Conservation (phyloP, 305 asterid genomes). For the Lippia alba region DNA sequence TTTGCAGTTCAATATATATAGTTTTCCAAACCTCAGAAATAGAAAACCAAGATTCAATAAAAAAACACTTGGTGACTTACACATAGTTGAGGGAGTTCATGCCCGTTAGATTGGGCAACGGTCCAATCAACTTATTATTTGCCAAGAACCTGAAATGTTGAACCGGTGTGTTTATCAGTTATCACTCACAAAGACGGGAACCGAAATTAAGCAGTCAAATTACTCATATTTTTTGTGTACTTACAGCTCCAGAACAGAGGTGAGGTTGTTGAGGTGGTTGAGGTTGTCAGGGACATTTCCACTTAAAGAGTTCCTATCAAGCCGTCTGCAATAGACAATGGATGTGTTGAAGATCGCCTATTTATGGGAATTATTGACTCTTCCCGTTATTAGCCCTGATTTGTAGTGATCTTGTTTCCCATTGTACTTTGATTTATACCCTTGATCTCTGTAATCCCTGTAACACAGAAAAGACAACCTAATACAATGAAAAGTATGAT, state of each 20-base stretch:
- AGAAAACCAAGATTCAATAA: background rate
- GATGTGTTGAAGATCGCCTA: too few relatives aligned
- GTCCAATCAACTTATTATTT: constrained; percentile 67
- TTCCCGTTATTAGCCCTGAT: too few relatives aligned
- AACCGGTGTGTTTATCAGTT: background rate
- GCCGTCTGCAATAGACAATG: constrained; percentile 59
- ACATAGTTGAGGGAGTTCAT: constrained; percentile 56
- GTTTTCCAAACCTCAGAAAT: background rate
- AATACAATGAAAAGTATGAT: too few relatives aligned
- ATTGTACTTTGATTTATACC: too few relatives aligned
- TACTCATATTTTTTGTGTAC: constrained; percentile 31
- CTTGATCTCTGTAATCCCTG: too few relatives aligned
- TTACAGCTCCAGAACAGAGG: constrained; percentile 66
- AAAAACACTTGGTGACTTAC: constrained; percentile 36
- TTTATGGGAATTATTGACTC: too few relatives aligned
- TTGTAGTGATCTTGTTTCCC: too few relatives aligned
- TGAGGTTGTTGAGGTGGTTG: constrained; percentile 71
- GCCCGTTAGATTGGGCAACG: constrained; percentile 71
- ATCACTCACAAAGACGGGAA: background rate
- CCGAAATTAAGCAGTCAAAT: background rate
- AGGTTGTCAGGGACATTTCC: constrained; percentile 74
- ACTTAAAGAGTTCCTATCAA: constrained; percentile 64
- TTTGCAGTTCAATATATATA: background rate
- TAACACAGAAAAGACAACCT: too few relatives aligned
- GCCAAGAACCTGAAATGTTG: constrained; percentile 57